Percentiles rank a stretch among this genome's conserved stretches.
Conservation (phyloP, 805 yeast species). For the Suhomyces canberraensis region DNA sequence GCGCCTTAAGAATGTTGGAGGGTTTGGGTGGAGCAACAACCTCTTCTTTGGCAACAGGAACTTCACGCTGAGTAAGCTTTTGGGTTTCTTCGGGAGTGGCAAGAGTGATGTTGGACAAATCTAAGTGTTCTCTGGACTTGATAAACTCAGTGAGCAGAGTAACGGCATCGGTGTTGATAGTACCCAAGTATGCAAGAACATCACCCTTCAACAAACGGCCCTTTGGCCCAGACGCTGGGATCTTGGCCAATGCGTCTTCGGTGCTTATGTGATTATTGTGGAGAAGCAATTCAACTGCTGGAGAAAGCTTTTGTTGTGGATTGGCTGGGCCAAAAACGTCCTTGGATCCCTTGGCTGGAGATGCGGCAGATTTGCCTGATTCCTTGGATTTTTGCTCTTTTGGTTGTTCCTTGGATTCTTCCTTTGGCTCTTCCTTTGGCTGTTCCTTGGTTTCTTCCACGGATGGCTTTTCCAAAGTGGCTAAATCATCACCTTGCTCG, state of each 20-base stretch:
- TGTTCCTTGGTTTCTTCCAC: slow-evolving; percentile 26
- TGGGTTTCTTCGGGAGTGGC: slow-evolving; percentile 28
- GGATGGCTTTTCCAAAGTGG: slow-evolving; percentile 57
- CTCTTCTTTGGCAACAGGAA: slow-evolving; percentile 9
- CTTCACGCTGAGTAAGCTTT: slow-evolving; percentile 12
- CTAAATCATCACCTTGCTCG: slow-evolving; percentile 81
- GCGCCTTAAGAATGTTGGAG: slow-evolving; percentile 23
- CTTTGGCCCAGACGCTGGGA: slow-evolving; percentile 82
- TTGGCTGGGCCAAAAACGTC: slow-evolving; percentile 47
- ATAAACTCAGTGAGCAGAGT: slow-evolving; percentile 53
- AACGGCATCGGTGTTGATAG: slow-evolving; percentile 57
- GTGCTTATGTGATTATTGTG: slow-evolving; percentile 58
- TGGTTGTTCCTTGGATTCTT: slow-evolving; percentile 12
- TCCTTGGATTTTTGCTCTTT: slow-evolving; percentile 4
- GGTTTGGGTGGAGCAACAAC: slow-evolving; percentile 24
- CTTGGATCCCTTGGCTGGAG: slow-evolving; percentile 1
- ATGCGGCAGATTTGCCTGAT: slow-evolving; percentile 4
- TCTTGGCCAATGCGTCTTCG: slow-evolving; percentile 67
- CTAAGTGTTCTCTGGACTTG: slow-evolving; percentile 57
- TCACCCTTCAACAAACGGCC: slow-evolving; percentile 92
- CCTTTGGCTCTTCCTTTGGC: slow-evolving; percentile 9
- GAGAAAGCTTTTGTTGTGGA: slow-evolving; percentile 64
- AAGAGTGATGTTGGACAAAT: slow-evolving; percentile 63
- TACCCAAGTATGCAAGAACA: slow-evolving; percentile 78
- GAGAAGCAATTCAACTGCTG: slow-evolving; percentile 72